Evolutionary conservation across 2,329 filamentous ascomycete species (phyloP), one percentile per base, ranked within the genome.

Genomic region (Penicillium sp.): DNA sequence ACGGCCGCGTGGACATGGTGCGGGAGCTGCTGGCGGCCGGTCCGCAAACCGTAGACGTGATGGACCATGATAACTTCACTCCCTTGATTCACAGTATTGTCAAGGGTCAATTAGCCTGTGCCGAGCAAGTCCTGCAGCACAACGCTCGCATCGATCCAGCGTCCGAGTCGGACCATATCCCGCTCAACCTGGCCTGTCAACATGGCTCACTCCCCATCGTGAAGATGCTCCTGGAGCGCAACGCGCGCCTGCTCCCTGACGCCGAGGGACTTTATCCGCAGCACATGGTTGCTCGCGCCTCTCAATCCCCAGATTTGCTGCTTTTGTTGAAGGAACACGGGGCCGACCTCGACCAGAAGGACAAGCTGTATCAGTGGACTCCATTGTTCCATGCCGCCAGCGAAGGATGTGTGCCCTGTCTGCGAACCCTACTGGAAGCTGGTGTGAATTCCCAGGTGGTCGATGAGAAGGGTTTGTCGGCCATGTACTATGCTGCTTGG

Each of bases 401-500:
- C 64, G 93, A 98, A 72, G 93, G 93, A 24, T 94, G 95, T 64
- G 86, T 96, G 1, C 83, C 86, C 26, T 96, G 90, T 62, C 75
- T 98, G 38, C 81, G 89, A 57, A 87, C 84, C 1, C 76, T 98
- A 4, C 76, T 98, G 9, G 82, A 89, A 45, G 82, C 86, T 53
- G 85, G 86, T 6, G 90, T 86, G 3, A 82, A 94, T 60, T 80
- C 86, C 1, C 84, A 84, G 55, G 86, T 90, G 46, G 73, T 88
- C 38, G 93, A 98, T 63, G 93, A 98, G 70, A 98, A 97, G 65
- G 85, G 84, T 12, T 78, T 97, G 4, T 89, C 90, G 2, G 90
- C 93, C 27, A 90, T 97, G 84, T 98, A 98, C 69, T 98, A 98
- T 69, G 93, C 93, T 11, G 91, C 90, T 0, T 98, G 93, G 93